Conservation (phyloP, 805 yeast genomes). For the Candida jianshihensis region DNA sequence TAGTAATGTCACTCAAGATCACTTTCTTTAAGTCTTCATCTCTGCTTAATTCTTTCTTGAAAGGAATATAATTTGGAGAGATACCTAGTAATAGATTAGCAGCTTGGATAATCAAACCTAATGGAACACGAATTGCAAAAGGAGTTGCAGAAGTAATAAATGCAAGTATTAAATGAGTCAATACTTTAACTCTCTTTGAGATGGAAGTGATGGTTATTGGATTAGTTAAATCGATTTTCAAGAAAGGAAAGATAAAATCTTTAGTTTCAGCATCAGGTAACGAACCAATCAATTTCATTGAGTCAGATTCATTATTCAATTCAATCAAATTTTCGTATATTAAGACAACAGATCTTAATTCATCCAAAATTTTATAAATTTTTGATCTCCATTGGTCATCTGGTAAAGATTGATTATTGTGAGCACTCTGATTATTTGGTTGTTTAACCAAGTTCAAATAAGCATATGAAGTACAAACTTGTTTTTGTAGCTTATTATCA, state of each 20-base stretch:
- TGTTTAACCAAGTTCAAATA: conserved; percentile 47
- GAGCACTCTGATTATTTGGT: conserved; percentile 17
- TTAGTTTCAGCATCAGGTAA: conserved; percentile 29
- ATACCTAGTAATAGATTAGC: conserved; percentile 50
- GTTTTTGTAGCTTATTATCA: conserved; percentile 31
- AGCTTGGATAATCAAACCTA: conserved; percentile 48
- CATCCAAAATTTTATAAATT: conserved; percentile 41
- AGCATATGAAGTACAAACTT: conserved; percentile 45
- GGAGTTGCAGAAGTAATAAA: conserved; percentile 48
- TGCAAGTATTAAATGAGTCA: conserved; percentile 38
- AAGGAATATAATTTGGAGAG: conserved; percentile 45
- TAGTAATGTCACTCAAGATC: conserved; percentile 36
- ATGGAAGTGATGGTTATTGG: conserved; percentile 46
- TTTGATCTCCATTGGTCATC: conserved; percentile 43
- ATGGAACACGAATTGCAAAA: conserved; percentile 50
- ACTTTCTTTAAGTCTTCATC: conserved; percentile 41
- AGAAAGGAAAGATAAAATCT: conserved; percentile 35
- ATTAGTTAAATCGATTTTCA: conserved; percentile 53
- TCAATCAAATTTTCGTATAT: conserved; percentile 55
- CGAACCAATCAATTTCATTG: conserved; percentile 30
- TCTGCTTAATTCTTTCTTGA: conserved; percentile 50
- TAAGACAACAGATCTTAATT: conserved; percentile 46
- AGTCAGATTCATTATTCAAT: conserved; percentile 47
- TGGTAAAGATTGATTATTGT: conserved; percentile 26
- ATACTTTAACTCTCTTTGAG: conserved; percentile 41